phyloP scores from a whole-genome alignment of 2,329 filamentous ascomycete genomes.

The Rutstroemia sp. region DNA sequence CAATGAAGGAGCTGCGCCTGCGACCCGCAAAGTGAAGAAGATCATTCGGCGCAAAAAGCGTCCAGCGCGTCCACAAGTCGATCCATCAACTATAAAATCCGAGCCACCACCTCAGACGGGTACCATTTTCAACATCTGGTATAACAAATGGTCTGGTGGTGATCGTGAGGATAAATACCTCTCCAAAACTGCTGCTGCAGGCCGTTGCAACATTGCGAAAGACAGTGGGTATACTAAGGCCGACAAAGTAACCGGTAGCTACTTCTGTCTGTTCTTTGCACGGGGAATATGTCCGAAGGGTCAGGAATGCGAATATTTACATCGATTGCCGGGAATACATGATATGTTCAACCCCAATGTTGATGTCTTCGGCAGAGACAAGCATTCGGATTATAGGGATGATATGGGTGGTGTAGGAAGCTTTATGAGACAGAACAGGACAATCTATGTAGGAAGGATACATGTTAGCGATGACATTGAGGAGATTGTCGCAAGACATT shows the following conservation, averaged over 20 bases:
- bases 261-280: constrained; percentile 90
- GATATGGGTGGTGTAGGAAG: constrained; percentile 97
- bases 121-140: constrained; percentile 97
- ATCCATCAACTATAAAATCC: constrained; percentile 72
- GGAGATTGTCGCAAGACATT: constrained; percentile 89
- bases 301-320: constrained; percentile 88
- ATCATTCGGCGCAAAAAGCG: constrained; percentile 86
- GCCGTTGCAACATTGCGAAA: constrained; percentile 77
- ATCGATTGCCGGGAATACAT: constrained; percentile 77
- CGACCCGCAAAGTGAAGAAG: constrained; percentile 66
- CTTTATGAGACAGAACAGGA: constrained; percentile 90
- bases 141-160: constrained; percentile 96
- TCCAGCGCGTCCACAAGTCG: constrained; percentile 85
- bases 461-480: constrained; percentile 96
- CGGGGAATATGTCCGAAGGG: constrained; percentile 78
- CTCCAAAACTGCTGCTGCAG: constrained; percentile 72
- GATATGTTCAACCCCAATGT: constrained; percentile 91
- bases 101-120: constrained; percentile 89
- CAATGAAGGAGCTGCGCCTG: constrained; percentile 21
- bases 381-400: constrained; percentile 86
- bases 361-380: constrained; percentile 92
- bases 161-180: constrained; percentile 89
- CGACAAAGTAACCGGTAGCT: constrained; percentile 70
- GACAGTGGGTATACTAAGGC: constrained; percentile 75
- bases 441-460: constrained; percentile 87